These are phyloP conservation scores for Aureobasidium mangrovei DNA, from an alignment of 2,329 filamentous ascomycete genomes.

Conservation along the genomic window DNA sequence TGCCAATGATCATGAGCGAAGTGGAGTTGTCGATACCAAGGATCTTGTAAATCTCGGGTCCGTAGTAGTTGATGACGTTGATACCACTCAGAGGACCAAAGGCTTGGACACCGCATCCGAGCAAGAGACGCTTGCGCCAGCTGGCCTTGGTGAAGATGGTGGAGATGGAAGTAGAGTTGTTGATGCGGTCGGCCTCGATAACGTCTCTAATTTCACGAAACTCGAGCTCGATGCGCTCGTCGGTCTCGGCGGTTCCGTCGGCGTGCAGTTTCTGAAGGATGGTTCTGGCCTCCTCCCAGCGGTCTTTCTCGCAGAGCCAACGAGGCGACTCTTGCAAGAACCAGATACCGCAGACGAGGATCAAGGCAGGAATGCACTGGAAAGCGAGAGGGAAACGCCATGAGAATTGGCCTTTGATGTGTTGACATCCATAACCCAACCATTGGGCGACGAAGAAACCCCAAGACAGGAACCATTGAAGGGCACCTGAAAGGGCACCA, in stretches of 20 bases:
- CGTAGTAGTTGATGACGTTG: conserved; percentile 19
- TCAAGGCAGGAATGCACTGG: conserved; percentile 31
- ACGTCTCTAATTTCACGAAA: conserved; percentile 53
- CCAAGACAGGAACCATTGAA: conserved; percentile 32
- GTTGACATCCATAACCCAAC: conserved; percentile 31
- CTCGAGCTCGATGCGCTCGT: conserved; percentile 42
- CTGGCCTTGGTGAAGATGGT: conserved; percentile 50
- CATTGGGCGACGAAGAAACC: conserved; percentile 32
- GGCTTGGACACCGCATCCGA: conserved; percentile 17
- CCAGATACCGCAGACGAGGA: conserved; percentile 28
- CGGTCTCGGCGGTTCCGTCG: conserved; percentile 30
- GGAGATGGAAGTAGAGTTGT: conserved; percentile 45
- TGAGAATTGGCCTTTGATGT: conserved; percentile 15
- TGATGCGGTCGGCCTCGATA: conserved; percentile 50
- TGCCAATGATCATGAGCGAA: conserved; percentile 19
- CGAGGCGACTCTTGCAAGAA: conserved; percentile 22
- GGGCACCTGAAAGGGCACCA: conserved; percentile 24
- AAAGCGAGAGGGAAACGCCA: conserved; percentile 30
- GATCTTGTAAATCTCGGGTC: conserved; percentile 18
- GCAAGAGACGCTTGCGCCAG: conserved; percentile 37
- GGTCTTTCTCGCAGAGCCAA: conserved; percentile 23
- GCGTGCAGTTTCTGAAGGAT: conserved; percentile 43
- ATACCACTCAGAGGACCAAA: conserved; percentile 16
- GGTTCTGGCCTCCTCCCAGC: conserved; percentile 17
- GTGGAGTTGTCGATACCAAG: conserved; percentile 17